phyloP scores from a whole-genome alignment of 768 basidiomycete species.

The Termitomyces sp. region DNA sequence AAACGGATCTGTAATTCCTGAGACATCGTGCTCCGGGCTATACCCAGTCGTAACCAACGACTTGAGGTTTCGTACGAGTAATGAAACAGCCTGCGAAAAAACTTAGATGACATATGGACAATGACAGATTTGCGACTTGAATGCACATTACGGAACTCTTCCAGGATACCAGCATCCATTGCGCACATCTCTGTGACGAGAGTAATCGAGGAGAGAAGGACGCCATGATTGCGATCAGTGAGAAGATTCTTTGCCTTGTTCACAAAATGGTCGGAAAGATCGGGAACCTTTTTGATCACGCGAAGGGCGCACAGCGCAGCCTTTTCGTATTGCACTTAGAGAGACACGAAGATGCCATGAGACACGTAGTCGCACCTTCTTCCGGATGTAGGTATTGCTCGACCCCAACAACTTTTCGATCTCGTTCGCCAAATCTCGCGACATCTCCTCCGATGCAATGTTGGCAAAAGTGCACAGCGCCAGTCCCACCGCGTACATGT shows the following conservation, averaged over 20 bases:
- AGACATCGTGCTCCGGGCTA: conserved; percentile 97
- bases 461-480: conserved; percentile 98
- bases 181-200: conserved; percentile 94
- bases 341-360: not conserved
- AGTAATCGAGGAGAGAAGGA: conserved; percentile 89
- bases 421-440: conserved; percentile 94
- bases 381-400: conserved; percentile 97
- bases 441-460: conserved; percentile 99
- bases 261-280: conserved; percentile 89
- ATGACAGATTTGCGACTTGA: not conserved
- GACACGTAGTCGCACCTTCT: conserved; percentile 67
- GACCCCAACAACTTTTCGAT: conserved; percentile 96
- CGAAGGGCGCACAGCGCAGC: conserved; percentile 93
- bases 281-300: conserved; percentile 93
- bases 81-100: conserved; percentile 68
- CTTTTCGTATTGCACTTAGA: conserved; percentile 32
- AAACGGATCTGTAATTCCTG: conserved; percentile 98
- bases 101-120: not conserved
- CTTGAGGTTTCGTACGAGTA: conserved; percentile 93
- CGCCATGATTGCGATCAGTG: conserved; percentile 95
- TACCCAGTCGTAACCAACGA: conserved; percentile 94
- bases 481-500: conserved; percentile 97
- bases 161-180: conserved; percentile 61
- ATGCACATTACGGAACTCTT: conserved; percentile 87
- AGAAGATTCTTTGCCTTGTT: conserved; percentile 85